Conservation (phyloP, 805 yeast genomes). For the Zygotorulaspora danielsina region DNA sequence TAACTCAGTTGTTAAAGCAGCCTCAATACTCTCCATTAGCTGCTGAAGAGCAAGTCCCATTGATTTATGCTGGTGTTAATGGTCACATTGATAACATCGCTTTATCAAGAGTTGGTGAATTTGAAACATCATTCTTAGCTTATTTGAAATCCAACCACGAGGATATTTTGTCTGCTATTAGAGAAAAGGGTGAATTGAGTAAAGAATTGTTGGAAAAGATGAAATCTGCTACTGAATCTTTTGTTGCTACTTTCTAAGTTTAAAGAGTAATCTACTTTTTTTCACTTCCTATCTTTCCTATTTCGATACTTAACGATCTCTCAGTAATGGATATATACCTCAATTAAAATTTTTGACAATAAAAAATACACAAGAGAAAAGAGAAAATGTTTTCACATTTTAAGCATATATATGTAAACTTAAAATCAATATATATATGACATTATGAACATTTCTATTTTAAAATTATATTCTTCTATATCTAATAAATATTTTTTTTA, state of each 20-base stretch:
- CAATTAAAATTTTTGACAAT: constrained; percentile 1
- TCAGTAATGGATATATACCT: constrained; percentile 2
- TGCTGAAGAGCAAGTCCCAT: constrained; percentile 99
- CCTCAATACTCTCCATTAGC: constrained; percentile 94
- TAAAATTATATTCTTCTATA: constrained; percentile 1
- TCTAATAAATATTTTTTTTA: not conserved
- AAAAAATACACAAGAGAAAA: constrained; percentile 1
- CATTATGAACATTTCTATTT: constrained; percentile 1
- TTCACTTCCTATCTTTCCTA: constrained; percentile 3
- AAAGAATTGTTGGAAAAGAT: constrained; percentile 81
- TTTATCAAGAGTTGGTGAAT: constrained; percentile 80
- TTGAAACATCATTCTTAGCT: constrained; percentile 88
- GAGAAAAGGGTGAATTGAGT: constrained; percentile 84
- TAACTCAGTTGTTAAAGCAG: constrained; percentile 97
- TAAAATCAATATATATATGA: not conserved
- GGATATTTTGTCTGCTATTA: constrained; percentile 78
- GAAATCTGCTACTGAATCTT: constrained; percentile 88
- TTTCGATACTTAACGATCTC: constrained; percentile 10
- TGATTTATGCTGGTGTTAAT: constrained; percentile 99
- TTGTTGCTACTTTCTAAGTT: constrained; percentile 78
- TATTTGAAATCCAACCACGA: constrained; percentile 88
- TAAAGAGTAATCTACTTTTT: constrained; percentile 6
- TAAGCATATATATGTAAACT: not conserved
- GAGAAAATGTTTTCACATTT: constrained; percentile 1
- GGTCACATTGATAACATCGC: constrained; percentile 92